Evolutionary conservation across 116 monocot genomes (phyloP), one percentile per base, ranked within the genome.

Genomic region (Papilionanthe hybrid): DNA sequence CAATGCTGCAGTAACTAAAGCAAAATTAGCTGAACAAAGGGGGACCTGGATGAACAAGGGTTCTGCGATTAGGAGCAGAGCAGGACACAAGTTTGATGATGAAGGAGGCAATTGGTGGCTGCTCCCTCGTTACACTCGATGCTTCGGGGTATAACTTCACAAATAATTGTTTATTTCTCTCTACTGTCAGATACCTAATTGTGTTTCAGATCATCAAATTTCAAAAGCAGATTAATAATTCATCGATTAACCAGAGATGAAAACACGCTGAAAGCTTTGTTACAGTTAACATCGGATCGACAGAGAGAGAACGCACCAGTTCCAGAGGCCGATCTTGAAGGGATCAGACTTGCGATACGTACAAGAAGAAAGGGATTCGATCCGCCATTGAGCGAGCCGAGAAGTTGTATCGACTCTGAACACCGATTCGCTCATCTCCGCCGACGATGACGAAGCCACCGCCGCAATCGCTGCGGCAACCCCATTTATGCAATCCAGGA

Each of bases 291-390:
- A 53, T 53, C 53, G 53, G 17, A 53, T 53, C 15, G 53, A 72
- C 48, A 9, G 18, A 71, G 47, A 37, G 58, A 5, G 56, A 41
- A 19, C 12, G 56, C 20, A 96, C 96, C 96, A 93, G 79, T 92
- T 92, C 93, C 93, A 96, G 57, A 89, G 72, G 49, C 93, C 96
- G 78, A 96, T 93, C 72, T 79, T 86, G 90, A 96, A 96, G 68
- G 94, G 91, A 23, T 92, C 85, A 32, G 94, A 96, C 78, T 94
- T 94, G 41, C 94, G 92, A 77, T 89, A 94, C n/a, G 88, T 84
- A 55, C 74, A 86, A 53, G 90, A 85, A 20, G 87, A 82, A 55
- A 91, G 85, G 43, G 86, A 48, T 48, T 93, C 92, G 84, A 96
- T 87, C 79, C 87, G 78, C 94, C 94, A 96, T 79, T 94, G 96